Conservation (phyloP, 2,329 filamentous ascomycete genomes). For the Helotiales sp. region DNA sequence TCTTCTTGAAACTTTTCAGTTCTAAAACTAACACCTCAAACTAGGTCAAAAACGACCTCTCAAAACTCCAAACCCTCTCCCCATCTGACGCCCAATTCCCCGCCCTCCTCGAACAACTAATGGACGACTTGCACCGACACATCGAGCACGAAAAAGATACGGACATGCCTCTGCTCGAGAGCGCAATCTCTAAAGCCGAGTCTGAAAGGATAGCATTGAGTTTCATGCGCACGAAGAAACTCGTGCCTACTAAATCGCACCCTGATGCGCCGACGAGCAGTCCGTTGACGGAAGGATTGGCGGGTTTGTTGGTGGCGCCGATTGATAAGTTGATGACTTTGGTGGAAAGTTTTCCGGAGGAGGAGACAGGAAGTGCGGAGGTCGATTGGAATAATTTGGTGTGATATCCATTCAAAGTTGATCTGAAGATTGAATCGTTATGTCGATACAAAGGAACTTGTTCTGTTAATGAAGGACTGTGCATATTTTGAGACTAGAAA, state of each 20-base stretch:
- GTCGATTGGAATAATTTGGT: constrained; percentile 14
- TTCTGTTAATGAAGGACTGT: no score
- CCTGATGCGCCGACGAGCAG: constrained; percentile 19
- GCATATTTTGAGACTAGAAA: no score
- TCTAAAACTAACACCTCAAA: not conserved
- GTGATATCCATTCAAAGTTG: no score
- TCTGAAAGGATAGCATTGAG: constrained; percentile 48
- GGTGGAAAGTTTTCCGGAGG: constrained; percentile 16
- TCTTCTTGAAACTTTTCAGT: not conserved
- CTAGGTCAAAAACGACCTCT: constrained; percentile 57
- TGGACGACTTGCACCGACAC: constrained; percentile 51
- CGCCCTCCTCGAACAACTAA: constrained; percentile 50
- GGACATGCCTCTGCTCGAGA: constrained; percentile 56
- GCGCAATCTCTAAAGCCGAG: constrained; percentile 44
- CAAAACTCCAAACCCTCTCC: constrained; percentile 54
- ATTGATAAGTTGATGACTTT: constrained; percentile 16
- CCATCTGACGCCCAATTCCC: constrained; percentile 49
- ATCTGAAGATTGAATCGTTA: no score
- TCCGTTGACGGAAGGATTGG: constrained; percentile 12
- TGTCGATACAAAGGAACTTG: no score
- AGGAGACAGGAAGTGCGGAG: constrained; percentile 10
- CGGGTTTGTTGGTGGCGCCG: constrained; percentile 10
- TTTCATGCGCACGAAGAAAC: constrained; percentile 58
- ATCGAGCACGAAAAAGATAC: constrained; percentile 56
- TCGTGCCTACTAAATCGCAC: constrained; percentile 50